Conservation (phyloP, 179 eudicot genomes). For the Carnegiea gigantea region DNA sequence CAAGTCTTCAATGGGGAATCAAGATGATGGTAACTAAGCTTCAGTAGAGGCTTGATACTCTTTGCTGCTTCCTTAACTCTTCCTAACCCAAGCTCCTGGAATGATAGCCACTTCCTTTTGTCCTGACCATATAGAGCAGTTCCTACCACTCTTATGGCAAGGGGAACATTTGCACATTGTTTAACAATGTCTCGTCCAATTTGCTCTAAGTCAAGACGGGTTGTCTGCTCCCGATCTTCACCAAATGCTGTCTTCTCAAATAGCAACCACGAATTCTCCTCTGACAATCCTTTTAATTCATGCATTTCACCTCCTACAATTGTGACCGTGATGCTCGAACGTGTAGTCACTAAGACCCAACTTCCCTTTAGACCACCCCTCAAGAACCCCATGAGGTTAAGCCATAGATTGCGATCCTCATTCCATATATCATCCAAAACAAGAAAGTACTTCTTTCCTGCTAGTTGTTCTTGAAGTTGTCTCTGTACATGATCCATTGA, state of each 20-base stretch:
- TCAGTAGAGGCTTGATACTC: neutral
- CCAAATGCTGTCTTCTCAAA: neutral
- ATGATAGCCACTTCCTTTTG: constrained; percentile 1
- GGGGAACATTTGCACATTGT: constrained; percentile 24
- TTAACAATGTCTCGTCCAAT: constrained; percentile 21
- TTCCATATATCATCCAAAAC: constrained; percentile 39
- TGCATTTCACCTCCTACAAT: neutral
- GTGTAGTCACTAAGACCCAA: neutral
- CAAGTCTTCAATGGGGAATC: constrained; percentile 5
- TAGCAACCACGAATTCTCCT: neutral
- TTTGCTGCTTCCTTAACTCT: neutral
- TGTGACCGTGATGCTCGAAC: neutral
- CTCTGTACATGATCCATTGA: too few relatives aligned
- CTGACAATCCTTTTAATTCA: neutral
- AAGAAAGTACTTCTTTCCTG: constrained; percentile 2
- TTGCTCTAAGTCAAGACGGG: neutral
- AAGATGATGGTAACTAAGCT: constrained; percentile 12
- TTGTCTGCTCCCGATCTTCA: neutral
- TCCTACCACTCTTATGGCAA: constrained; percentile 23
- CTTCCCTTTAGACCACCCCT: neutral
- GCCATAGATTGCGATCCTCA: constrained; percentile 24
- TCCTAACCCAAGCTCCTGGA: neutral
- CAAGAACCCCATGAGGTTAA: neutral
- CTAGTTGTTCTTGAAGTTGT: too few relatives aligned
- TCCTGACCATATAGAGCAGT: constrained; percentile 1